Evolutionary conservation across 352 stramenopile species (phyloP).

Genomic region (Peronosclerospora sorghi): DNA sequence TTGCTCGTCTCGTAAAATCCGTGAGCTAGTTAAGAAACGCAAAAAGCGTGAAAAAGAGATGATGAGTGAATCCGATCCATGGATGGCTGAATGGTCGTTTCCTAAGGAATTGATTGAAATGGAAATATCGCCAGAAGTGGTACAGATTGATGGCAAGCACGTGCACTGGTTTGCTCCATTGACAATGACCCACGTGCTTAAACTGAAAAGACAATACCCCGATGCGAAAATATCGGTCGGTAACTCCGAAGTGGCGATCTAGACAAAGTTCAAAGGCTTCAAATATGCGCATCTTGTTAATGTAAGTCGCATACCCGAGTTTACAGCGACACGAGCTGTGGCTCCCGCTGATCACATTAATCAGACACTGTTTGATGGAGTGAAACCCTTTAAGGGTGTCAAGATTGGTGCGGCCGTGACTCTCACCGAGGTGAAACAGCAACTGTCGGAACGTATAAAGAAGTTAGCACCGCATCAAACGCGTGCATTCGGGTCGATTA

Average conservation of each 20-base stretch:
- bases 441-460: conserved; percentile 29
- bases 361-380: conserved; percentile 25
- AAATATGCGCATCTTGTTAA: conserved; percentile 64
- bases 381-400: conserved; percentile 42
- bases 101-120: conserved; percentile 53
- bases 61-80: conserved; percentile 11
- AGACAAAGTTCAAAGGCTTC: conserved; percentile 90
- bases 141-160: conserved; percentile 56
- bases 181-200: conserved; percentile 82
- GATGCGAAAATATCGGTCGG: conserved; percentile 90
- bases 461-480: conserved; percentile 32
- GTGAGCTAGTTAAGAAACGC: conserved; percentile 33
- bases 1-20: conserved; percentile 62
- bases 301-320: conserved; percentile 55
- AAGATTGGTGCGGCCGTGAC: conserved; percentile 76
- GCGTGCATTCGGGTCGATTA: conserved; percentile 42
- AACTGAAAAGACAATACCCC: conserved; percentile 74
- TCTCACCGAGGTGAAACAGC: conserved; percentile 59
- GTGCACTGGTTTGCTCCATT: conserved; percentile 90
- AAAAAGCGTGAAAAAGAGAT: conserved; percentile 12
- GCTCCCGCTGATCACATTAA: conserved; percentile 36
- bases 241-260: conserved; percentile 96
- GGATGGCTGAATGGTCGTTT: conserved; percentile 23
- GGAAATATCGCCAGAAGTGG: conserved; percentile 30
- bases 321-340: conserved; percentile 37